Percentiles rank a stretch among this genome's conserved stretches.
These are phyloP conservation scores for Gentiana macrophylla DNA, from an alignment of 257 asterid genomes.

Conservation along the genomic window DNA sequence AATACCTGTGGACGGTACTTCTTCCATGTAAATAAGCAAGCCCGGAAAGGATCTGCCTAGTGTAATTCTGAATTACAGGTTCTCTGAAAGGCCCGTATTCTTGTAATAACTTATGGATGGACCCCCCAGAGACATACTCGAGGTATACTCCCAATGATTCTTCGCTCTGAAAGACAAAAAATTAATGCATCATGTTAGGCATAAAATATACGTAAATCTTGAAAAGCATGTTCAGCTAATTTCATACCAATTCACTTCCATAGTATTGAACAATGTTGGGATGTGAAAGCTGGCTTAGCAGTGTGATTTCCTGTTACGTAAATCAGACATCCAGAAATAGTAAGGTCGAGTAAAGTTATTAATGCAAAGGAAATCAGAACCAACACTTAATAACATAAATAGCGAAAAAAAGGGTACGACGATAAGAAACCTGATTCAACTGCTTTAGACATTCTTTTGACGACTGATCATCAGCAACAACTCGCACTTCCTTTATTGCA, in stretches of 20 bases:
- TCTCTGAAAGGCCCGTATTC: constrained; percentile 87
- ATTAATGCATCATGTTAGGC: too few species aligned
- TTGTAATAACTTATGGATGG: constrained; percentile 87
- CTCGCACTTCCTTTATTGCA: constrained; percentile 92
- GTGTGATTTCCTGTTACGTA: constrained; percentile 59
- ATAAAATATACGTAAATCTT: neutral
- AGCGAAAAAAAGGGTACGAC: neutral
- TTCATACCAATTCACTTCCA: constrained; percentile 82
- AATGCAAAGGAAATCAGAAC: neutral
- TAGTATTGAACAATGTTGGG: constrained; percentile 77
- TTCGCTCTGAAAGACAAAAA: constrained; percentile 36
- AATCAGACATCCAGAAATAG: constrained; percentile 11
- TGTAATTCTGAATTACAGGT: constrained; percentile 89
- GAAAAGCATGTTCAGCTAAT: neutral
- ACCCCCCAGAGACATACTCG: constrained; percentile 97
- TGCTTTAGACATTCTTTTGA: constrained; percentile 92
- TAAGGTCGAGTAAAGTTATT: neutral
- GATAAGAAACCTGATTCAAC: constrained; percentile 65
- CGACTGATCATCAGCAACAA: constrained; percentile 78
- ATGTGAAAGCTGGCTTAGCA: constrained; percentile 85
- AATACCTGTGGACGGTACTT: constrained; percentile 89
- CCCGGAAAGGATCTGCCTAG: constrained; percentile 85
- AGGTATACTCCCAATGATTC: constrained; percentile 76
- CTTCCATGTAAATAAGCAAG: constrained; percentile 88
- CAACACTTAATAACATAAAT: neutral